Base-by-base conservation (phyloP, 2,329 filamentous ascomycete genomes). In the Shiraia bambusicola region DNA sequence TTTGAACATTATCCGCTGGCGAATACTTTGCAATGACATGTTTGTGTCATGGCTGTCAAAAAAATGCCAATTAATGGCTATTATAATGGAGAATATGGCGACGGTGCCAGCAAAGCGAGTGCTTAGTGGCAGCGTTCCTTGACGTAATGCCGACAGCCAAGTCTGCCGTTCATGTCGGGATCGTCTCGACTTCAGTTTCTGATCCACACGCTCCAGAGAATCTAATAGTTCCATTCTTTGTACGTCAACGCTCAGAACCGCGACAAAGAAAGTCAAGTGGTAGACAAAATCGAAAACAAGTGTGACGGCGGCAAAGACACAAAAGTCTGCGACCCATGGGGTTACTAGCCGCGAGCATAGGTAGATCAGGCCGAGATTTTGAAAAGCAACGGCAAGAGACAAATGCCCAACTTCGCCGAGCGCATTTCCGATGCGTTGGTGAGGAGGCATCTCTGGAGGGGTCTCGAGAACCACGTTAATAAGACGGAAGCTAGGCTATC, bases 211-310 rank as follows among this genome's bases (percentile, higher is more conserved):
- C 27, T 72, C 81, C 8, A 91, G 70, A 2, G 84, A 83, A 60
- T 92, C 87, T 52, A 83, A 82, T 0, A 92, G 76, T 69, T 92
- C 87, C 42, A 86, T 81, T 52, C 87, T 78, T 15, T 83, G 80
- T 8, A 92, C 86, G 63, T 92, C 87, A 30, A 92, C 83, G 57
- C 86, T 90, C 16, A 92, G 72, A 10, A 92, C 86, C 1, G 87
- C 82, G 3, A 90, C 74, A 59, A 92, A 91, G 69, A 90, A 91
- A 0, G 87, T 91, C 6, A 88, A 78, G 15, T 90, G 75, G 58
- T 87, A 90, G 57, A 90, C 82, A 48, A 87, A 86, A 65, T 92
- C 87, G 56, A 91, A 85, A 1, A 86, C 69, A 11, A 88, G 80
- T 1, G 87, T 88, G 37, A 91, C 80, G 2, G 83, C 83, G 3